These are phyloP conservation scores for Onygenales sp. DNA, from an alignment of 2,329 filamentous ascomycete genomes.

Conservation along the genomic window DNA sequence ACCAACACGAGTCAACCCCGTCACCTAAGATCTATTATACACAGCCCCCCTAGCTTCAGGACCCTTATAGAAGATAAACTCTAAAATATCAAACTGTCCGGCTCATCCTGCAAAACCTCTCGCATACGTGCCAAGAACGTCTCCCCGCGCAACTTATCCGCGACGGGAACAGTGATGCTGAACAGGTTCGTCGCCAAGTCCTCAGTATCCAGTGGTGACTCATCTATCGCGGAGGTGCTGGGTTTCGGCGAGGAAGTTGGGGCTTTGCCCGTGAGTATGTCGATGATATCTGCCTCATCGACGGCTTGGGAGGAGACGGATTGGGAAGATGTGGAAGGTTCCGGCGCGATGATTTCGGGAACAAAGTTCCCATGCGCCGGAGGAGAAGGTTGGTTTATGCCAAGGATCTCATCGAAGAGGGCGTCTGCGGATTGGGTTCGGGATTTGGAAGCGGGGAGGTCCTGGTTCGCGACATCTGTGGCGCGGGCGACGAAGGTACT, in stretches of 20 bases:
- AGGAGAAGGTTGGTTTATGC: slow-evolving; percentile 33
- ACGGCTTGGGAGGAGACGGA: slow-evolving; percentile 11
- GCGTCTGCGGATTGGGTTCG: slow-evolving; percentile 53
- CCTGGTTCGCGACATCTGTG: slow-evolving; percentile 76
- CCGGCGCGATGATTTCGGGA: slow-evolving; percentile 59
- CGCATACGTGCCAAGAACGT: slow-evolving; percentile 83
- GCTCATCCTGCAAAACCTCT: slow-evolving; percentile 69
- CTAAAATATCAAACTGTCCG: slow-evolving; percentile 57
- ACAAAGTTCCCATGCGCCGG: slow-evolving; percentile 54
- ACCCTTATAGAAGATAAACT: too few species aligned
- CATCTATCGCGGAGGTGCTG: slow-evolving; percentile 11
- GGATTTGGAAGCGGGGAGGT: slow-evolving; percentile 62
- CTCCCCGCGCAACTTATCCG: slow-evolving; percentile 71
- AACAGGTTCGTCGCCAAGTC: slow-evolving; percentile 61
- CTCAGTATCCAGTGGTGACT: too few species aligned
- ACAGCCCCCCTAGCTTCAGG: too few species aligned
- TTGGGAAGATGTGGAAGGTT: slow-evolving; percentile 3
- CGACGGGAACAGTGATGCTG: slow-evolving; percentile 66
- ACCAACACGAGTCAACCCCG: too few species aligned
- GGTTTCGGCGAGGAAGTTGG: slow-evolving; percentile 14
- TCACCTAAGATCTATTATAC: too few species aligned
- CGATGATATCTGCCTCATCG: slow-evolving; percentile 67
- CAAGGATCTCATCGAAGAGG: slow-evolving; percentile 82
- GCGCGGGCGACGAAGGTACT: slow-evolving; percentile 82
- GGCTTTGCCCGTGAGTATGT: slow-evolving; percentile 56